Evolutionary conservation across 2,329 filamentous ascomycete species (phyloP).

Genomic region (Diaporthe caulivora): DNA sequence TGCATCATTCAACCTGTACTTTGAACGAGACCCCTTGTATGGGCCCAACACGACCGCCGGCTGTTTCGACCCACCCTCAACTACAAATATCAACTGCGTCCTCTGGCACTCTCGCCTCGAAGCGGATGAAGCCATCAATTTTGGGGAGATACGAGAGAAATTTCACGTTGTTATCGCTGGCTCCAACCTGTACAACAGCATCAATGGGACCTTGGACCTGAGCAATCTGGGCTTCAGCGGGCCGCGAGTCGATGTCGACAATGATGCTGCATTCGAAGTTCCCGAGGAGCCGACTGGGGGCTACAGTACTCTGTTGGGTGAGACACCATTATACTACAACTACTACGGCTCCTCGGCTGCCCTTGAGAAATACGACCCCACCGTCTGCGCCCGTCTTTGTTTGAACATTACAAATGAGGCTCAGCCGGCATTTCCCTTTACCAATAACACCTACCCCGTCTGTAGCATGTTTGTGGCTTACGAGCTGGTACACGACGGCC

Average conservation of each 20-base stretch:
- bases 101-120: constrained; percentile 27
- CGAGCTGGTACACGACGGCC: constrained; percentile 4
- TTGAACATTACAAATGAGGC: background rate
- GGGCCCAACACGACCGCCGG: constrained; percentile 8
- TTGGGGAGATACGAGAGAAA: constrained; percentile 16
- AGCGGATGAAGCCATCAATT: constrained; percentile 13
- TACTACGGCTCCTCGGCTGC: background rate
- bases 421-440: background rate
- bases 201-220: background rate
- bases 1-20: constrained; percentile 37
- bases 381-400: constrained; percentile 31
- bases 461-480: constrained; percentile 38
- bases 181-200: constrained; percentile 37
- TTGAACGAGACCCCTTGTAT: constrained; percentile 28
- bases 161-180: constrained; percentile 33
- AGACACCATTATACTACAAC: background rate
- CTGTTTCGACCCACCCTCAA: constrained; percentile 23
- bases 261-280: constrained; percentile 28
- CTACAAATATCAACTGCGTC: constrained; percentile 35
- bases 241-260: constrained; percentile 13
- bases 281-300: constrained; percentile 28
- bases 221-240: constrained; percentile 17
- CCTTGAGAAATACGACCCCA: constrained; percentile 26
- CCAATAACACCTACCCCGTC: background rate
- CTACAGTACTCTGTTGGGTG: constrained; percentile 26